Evolutionary conservation across 2,329 filamentous ascomycete species (phyloP).

Genomic region (Fusarium verrucosum): DNA sequence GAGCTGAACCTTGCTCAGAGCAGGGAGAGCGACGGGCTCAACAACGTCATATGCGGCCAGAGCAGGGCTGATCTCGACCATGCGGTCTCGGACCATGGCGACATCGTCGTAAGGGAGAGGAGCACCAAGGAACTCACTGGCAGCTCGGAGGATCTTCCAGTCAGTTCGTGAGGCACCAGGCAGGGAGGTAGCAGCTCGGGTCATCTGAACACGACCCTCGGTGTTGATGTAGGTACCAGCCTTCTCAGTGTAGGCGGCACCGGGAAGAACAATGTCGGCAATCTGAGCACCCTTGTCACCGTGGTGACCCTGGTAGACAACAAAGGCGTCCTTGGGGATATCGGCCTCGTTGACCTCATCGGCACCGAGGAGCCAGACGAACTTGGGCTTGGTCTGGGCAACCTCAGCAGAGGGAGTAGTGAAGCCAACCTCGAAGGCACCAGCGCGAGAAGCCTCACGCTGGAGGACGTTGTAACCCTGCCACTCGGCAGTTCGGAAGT

Average conservation of each 20-base stretch:
- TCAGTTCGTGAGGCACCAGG: conserved; percentile 92
- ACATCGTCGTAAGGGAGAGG: conserved; percentile 95
- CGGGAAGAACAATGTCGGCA: conserved; percentile 92
- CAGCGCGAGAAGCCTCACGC: conserved; percentile 88
- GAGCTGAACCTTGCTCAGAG: conserved; percentile 90
- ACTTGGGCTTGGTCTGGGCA: conserved; percentile 87
- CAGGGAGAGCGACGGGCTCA: conserved; percentile 77
- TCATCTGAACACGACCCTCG: conserved; percentile 94
- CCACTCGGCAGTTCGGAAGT: conserved; percentile 90
- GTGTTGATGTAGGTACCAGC: conserved; percentile 97
- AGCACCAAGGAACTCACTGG: conserved; percentile 87
- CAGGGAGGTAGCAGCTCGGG: conserved; percentile 85
- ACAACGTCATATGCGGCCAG: conserved; percentile 90
- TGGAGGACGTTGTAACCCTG: conserved; percentile 98
- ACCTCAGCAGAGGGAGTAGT: conserved; percentile 83
- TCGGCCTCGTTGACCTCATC: conserved; percentile 88
- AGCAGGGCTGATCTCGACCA: conserved; percentile 93
- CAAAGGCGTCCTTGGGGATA: conserved; percentile 94
- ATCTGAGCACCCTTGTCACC: conserved; percentile 93
- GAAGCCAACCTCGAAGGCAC: conserved; percentile 96
- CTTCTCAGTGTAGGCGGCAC: conserved; percentile 97
- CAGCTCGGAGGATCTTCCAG: conserved; percentile 98
- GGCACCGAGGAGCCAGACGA: conserved; percentile 95
- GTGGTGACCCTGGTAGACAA: conserved; percentile 98
- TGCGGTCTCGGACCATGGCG: conserved; percentile 86